phyloP scores from a whole-genome alignment of 495 filamentous ascomycete species.

The Talaromyces stipitatus region DNA sequence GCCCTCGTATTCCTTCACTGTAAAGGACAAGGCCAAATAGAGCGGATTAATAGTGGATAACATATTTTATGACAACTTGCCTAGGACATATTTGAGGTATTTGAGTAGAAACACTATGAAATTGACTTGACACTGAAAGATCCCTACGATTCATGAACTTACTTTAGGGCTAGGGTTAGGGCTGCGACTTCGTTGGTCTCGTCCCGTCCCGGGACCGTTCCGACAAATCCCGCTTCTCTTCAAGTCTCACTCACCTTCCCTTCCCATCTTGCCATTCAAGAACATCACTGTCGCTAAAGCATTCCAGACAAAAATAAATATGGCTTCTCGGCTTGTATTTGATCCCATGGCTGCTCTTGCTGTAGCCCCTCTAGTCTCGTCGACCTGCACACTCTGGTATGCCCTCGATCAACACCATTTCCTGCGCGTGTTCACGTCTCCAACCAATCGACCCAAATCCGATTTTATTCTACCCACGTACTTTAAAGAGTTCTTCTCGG shows the following conservation, averaged over 20 bases:
- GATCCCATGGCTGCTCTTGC: slow-evolving; percentile 29
- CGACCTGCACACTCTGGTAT: slow-evolving; percentile 27
- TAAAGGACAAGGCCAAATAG: slow-evolving; percentile 11
- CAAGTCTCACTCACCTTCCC: too few relatives aligned
- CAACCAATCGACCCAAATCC: slow-evolving; percentile 8
- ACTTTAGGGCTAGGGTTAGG: too few relatives aligned
- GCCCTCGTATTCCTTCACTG: slow-evolving; percentile 14
- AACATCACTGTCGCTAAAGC: too few relatives aligned
- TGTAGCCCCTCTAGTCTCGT: slow-evolving; percentile 28
- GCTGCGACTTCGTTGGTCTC: too few relatives aligned
- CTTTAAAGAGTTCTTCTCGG: slow-evolving; percentile 10
- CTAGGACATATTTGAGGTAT: too few relatives aligned
- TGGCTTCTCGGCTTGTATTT: slow-evolving; percentile 32
- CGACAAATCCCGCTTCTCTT: too few relatives aligned
- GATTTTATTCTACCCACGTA: slow-evolving; percentile 12
- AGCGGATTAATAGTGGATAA: background rate
- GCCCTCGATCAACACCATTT: slow-evolving; percentile 26
- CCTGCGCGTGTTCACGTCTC: slow-evolving; percentile 12
- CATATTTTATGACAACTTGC: background rate
- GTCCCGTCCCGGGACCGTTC: too few relatives aligned
- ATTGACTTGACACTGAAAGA: too few relatives aligned
- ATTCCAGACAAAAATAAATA: slow-evolving; percentile 9
- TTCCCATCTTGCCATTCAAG: too few relatives aligned
- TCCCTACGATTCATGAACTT: too few relatives aligned
- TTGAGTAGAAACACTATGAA: too few relatives aligned